Evolutionary conservation across 768 basidiomycete species (phyloP), one percentile per base, ranked within the genome.

Genomic region (Boletus subparvulus): DNA sequence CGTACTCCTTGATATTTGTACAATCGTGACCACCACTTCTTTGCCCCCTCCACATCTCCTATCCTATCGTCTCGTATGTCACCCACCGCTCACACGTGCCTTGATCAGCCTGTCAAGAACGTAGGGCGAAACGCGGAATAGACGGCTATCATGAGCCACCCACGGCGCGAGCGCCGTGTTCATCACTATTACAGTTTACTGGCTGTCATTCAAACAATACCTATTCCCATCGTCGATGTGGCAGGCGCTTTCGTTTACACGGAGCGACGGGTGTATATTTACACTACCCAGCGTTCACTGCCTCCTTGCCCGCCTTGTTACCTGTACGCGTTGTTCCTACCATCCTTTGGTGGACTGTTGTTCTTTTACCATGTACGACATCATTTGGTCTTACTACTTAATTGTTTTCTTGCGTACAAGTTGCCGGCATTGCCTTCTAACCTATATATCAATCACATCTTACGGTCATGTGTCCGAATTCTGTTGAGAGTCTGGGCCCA

Each of bases 321-420:
- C 46, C 36, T 24, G 50, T 61, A 40, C 47, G 13, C 41, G 17
- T 39, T 50, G 52, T 40, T 47, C 47, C 46, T 32, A 17, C 36
- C 28, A 33, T 40, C 47, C 19, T 37, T 45, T 40, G 55, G 40
- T 35, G 54, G 47, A 53, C 52, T 50, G 46, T 54, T 60, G 49
- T 59, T 48, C 43, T 50, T 36, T 52, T 47, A 52, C n/a, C 52
- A 41, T 69, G 67, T 67, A 64, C 55, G 37, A 44, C 49, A 55
- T 52, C 46, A 51, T 58, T 41, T 57, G 50, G 28, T 48, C 37
- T 33, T 26, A 35, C 50, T 21, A 45, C 52, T 47, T 69, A 66
- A 57, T 67, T 64, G 61, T 59, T 56, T 53, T 59, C 55, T 54
- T 64, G 59, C 65, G 53, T 61, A 67, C 51, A 39, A 50, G 36